Base-by-base conservation (phyloP, 2,329 filamentous ascomycete genomes). In the Clonostachys rosea region DNA sequence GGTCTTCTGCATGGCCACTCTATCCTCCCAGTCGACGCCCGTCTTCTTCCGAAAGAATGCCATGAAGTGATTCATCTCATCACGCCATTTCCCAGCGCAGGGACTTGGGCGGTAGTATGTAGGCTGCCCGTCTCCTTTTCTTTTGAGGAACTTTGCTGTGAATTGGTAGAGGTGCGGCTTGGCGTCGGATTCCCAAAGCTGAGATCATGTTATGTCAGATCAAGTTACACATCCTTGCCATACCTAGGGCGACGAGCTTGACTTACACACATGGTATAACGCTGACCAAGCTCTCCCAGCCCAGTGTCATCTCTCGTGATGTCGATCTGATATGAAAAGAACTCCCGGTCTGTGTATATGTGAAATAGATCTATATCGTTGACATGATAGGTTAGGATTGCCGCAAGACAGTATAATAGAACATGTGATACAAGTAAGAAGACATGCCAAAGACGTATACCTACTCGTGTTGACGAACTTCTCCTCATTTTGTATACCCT, bases 111-210 rank as follows among this genome's bases (percentile, higher is more conserved):
- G 65, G 49, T 70, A 55, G 35, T 66, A 66, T 4, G 54, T 61
- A 7, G 69, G 59, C 16, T 64, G 59, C 6, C 52, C 56, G 49
- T 66, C 65, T 7, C 64, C 61, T 7, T 63, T 69, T 47, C 64
- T 68, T 45, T 70, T 69, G 55, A 69, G 71, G 53, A 69, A 71
- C 46, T 78, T 79, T 42, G 73, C 74, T 8, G 78, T 78, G 42
- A 81, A 78, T 53, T 75, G 77, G 65, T 89, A 91, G 1, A 78
- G 74, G 49, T 68, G 70, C 0, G 84, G 84, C 13, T 67, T 64
- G 11, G 74, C 67, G 50, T 80, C 73, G 6, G 83, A 86, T 61
- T 89, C 81, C 67, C 82, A 88, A 44, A 91, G 71, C 84, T 90
- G 52, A 7, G n/a, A 11, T 9, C 24, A 30, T 30, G 24, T 30